A percentile compares a stretch with the other conserved stretches of the same genome.
Evolutionary conservation across 768 basidiomycete genomes (phyloP).

Genomic region (Boletus speciosus): DNA sequence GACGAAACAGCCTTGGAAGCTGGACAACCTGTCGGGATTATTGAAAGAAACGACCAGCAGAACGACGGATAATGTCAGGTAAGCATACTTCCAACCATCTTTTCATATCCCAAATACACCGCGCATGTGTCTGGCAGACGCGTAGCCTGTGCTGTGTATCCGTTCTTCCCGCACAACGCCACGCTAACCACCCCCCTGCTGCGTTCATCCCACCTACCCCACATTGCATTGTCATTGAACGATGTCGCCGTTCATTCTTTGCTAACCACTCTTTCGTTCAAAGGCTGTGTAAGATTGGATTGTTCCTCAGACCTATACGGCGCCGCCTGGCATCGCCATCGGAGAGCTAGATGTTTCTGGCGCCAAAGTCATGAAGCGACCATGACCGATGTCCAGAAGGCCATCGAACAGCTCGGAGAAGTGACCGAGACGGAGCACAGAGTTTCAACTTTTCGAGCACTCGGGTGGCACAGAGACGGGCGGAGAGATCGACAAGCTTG

Average conservation of each 20-base stretch:
- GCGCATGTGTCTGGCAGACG: slow-evolving; percentile 41
- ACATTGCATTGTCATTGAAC: slow-evolving; percentile 27
- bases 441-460: slow-evolving; percentile 79
- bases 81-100: slow-evolving; percentile 23
- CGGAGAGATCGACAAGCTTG: slow-evolving; percentile 58
- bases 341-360: slow-evolving; percentile 26
- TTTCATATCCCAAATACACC: slow-evolving; percentile 10
- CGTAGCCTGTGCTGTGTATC: slow-evolving; percentile 41
- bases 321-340: slow-evolving; percentile 36
- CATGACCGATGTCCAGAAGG: slow-evolving; percentile 85
- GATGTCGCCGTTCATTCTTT: slow-evolving; percentile 24
- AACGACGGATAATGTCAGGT: slow-evolving; percentile 98
- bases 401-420: slow-evolving; percentile 81
- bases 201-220: slow-evolving; percentile 19
- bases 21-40: slow-evolving; percentile 83
- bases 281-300: slow-evolving; percentile 83
- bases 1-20: slow-evolving; percentile 86
- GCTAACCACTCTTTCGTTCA: slow-evolving; percentile 20
- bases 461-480: slow-evolving; percentile 36
- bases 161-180: background rate
- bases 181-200: slow-evolving; percentile 5
- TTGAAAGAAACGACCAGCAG: slow-evolving; percentile 92
- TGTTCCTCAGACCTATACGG: slow-evolving; percentile 89
- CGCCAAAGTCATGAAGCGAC: slow-evolving; percentile 77
- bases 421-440: slow-evolving; percentile 53